A percentile compares a stretch with the other conserved stretches of the same genome.
Evolutionary conservation across 805 yeast genomes (phyloP).

Genomic region (Nakazawaea wickerhamii): DNA sequence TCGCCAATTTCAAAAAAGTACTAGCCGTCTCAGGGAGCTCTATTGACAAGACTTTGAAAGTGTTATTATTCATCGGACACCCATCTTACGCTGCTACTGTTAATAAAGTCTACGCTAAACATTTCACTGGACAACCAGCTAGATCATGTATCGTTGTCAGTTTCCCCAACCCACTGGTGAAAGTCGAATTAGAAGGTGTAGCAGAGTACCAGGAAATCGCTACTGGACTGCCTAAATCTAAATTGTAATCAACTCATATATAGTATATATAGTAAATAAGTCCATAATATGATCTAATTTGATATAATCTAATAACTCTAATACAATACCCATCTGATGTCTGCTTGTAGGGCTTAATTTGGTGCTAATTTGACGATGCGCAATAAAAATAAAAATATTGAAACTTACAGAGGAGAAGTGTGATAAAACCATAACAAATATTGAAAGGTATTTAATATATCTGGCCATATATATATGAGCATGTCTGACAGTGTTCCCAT

Average conservation of each 20-base stretch:
- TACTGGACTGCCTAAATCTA: neutral
- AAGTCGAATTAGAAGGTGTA: slow-evolving; percentile 45
- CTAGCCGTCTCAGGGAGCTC: slow-evolving; percentile 35
- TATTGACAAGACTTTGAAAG: slow-evolving; percentile 36
- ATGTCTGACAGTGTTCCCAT: too few species aligned
- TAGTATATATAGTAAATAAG: neutral
- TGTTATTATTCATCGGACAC: slow-evolving; percentile 36
- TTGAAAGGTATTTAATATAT: too few species aligned
- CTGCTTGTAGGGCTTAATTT: too few species aligned
- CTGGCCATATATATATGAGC: too few species aligned
- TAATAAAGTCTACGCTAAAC: slow-evolving; percentile 35
- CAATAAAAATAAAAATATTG: too few species aligned
- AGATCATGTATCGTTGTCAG: slow-evolving; percentile 40
- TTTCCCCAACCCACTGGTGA: slow-evolving; percentile 41
- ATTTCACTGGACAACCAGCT: slow-evolving; percentile 40
- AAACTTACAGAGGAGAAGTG: too few species aligned
- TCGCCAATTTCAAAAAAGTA: slow-evolving; percentile 31
- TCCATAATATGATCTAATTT: neutral
- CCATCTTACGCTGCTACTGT: slow-evolving; percentile 31
- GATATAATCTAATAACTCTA: too few species aligned
- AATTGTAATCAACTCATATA: neutral
- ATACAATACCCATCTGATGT: too few species aligned
- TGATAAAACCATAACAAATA: too few species aligned
- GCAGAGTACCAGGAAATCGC: slow-evolving; percentile 26
- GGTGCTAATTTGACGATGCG: too few species aligned